A percentile compares a stretch with the other conserved stretches of the same genome.
phyloP scores from a whole-genome alignment of 306 rosid genomes.

The Cucumis hystrix region DNA sequence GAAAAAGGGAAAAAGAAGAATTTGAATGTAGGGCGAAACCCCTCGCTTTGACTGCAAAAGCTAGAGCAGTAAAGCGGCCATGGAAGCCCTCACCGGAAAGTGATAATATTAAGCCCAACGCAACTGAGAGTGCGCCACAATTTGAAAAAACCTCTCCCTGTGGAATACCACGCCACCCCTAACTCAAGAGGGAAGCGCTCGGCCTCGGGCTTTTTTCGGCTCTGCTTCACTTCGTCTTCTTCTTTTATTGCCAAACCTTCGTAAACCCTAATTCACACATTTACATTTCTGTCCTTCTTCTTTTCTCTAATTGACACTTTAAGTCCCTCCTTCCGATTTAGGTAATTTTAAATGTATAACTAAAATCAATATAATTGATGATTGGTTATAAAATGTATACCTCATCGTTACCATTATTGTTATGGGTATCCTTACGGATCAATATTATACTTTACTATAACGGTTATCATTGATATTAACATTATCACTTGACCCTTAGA shows the following conservation, averaged over 20 bases:
- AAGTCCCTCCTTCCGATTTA: not conserved
- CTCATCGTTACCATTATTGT: too few relatives aligned
- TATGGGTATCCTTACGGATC: too few relatives aligned
- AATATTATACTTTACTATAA: too few relatives aligned
- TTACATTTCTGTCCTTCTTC: not conserved
- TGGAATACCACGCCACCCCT: slow-evolving; percentile 51
- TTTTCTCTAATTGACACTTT: not conserved
- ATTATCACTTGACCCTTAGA: too few relatives aligned
- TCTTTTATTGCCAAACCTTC: not conserved
- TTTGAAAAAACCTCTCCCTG: slow-evolving; percentile 22
- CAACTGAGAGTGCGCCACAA: slow-evolving; percentile 28
- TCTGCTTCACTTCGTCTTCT: not conserved
- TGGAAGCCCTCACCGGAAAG: slow-evolving; percentile 15
- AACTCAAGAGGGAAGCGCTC: slow-evolving; percentile 33
- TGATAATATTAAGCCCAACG: slow-evolving; percentile 26
- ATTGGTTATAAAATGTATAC: too few relatives aligned
- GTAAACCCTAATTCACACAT: not conserved
- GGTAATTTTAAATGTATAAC: too few relatives aligned
- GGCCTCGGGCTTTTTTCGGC: slow-evolving; percentile 21
- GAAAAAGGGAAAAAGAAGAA: not conserved
- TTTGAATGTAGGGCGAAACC: slow-evolving; percentile 23
- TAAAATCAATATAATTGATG: too few relatives aligned
- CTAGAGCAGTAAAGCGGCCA: slow-evolving; percentile 18
- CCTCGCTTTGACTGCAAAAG: slow-evolving; percentile 17
- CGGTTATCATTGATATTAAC: too few relatives aligned